Percentiles rank a stretch among this genome's conserved stretches.
These are phyloP conservation scores for Neurospora sp. DNA, from an alignment of 495 filamentous ascomycete species.

Conservation along the genomic window DNA sequence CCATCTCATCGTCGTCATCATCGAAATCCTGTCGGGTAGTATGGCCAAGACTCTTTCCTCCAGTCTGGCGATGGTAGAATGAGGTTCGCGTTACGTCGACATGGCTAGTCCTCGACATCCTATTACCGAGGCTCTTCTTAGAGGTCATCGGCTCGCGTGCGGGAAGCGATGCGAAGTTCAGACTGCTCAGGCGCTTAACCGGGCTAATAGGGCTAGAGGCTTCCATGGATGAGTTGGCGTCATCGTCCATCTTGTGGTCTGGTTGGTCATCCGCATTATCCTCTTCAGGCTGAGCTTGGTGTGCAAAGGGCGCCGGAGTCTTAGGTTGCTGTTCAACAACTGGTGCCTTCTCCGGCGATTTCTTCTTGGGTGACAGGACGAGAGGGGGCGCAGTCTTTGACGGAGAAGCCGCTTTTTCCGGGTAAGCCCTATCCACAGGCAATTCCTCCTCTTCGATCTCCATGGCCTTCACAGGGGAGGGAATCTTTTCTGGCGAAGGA, in stretches of 20 bases:
- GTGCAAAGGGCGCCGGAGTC: not conserved
- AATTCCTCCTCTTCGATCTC: not conserved
- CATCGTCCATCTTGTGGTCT: constrained; percentile 39
- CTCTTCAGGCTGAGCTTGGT: not conserved
- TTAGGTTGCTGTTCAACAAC: not conserved
- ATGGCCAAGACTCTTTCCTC: constrained; percentile 48
- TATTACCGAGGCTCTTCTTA: constrained; percentile 59
- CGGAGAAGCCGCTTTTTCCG: not conserved
- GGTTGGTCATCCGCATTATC: constrained; percentile 21
- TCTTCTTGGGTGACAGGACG: not conserved
- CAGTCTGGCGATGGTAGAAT: constrained; percentile 54
- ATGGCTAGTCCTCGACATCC: constrained; percentile 69
- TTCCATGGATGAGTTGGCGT: constrained; percentile 39
- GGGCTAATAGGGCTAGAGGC: constrained; percentile 39
- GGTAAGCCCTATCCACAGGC: constrained; percentile 3
- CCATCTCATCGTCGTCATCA: constrained; percentile 44
- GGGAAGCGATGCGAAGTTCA: constrained; percentile 85
- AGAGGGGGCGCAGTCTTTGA: not conserved
- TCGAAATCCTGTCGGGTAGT: constrained; percentile 25
- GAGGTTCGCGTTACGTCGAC: constrained; percentile 57
- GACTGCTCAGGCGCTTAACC: constrained; percentile 77
- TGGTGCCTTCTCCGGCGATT: not conserved
- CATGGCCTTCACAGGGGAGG: not conserved
- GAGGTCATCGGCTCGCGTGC: constrained; percentile 77
- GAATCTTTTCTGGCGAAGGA: not conserved